Percentiles rank a stretch among this genome's conserved stretches.
Evolutionary conservation across 495 filamentous ascomycete genomes (phyloP).

Genomic region (Podospora bellae-mahoneyi): DNA sequence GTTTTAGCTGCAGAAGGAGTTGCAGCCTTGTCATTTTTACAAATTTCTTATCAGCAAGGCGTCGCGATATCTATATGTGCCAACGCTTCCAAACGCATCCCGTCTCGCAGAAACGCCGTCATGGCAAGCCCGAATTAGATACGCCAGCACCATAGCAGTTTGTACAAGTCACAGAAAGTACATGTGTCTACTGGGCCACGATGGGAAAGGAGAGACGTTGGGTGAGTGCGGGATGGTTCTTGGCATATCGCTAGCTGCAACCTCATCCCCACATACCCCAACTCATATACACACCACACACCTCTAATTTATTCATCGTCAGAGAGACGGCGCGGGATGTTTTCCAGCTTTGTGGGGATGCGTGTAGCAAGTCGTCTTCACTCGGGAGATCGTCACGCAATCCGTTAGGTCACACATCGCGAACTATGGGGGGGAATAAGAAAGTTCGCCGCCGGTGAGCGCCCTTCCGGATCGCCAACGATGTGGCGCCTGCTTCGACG

Average conservation of each 20-base stretch:
- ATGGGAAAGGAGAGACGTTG: background rate
- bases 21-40: background rate
- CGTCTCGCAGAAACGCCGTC: background rate
- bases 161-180: background rate
- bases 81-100: background rate
- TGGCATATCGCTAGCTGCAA: background rate
- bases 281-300: background rate
- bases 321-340: background rate
- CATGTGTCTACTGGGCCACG: background rate
- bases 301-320: background rate
- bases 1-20: background rate
- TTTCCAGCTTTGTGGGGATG: background rate
- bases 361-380: background rate
- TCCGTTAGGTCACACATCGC: background rate
- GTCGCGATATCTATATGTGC: background rate
- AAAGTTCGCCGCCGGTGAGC: constrained; percentile 10
- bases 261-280: background rate
- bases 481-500: constrained; percentile 8
- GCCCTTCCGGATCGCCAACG: constrained; percentile 10
- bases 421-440: background rate
- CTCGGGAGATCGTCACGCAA: constrained; percentile 12
- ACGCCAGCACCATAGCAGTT: background rate
- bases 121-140: background rate
- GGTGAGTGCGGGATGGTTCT: background rate
- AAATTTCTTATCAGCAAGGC: background rate